These are phyloP conservation scores for Ascochyta lentis DNA, from an alignment of 2,329 filamentous ascomycete genomes.

Conservation along the genomic window DNA sequence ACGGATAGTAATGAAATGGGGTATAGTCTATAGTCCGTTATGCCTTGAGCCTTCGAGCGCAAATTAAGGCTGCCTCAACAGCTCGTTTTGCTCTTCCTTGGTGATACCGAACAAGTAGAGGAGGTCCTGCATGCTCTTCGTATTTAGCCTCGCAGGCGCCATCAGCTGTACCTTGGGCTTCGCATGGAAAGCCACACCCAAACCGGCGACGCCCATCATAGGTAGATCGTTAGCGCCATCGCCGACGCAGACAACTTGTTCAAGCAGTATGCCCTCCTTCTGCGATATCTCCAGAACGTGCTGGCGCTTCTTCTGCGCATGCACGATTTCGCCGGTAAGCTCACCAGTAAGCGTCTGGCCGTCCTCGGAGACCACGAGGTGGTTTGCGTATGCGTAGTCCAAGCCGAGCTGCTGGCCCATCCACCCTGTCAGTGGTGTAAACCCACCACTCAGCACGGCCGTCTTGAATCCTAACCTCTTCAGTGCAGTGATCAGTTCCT, in stretches of 20 bases:
- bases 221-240: conserved; percentile 84
- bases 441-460: conserved; percentile 90
- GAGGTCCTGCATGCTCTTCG: conserved; percentile 72
- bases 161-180: conserved; percentile 83
- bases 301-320: conserved; percentile 76
- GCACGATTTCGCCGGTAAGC: conserved; percentile 74
- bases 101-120: conserved; percentile 77
- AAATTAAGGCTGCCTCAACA: conserved; percentile 46
- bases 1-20: conserved; percentile 5
- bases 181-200: conserved; percentile 84
- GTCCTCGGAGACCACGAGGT: conserved; percentile 69
- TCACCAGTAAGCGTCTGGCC: conserved; percentile 70
- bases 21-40: conserved; percentile 6
- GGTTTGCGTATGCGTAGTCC: conserved; percentile 88
- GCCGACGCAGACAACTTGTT: conserved; percentile 75
- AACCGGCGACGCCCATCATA: conserved; percentile 77
- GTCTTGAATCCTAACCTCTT: conserved; percentile 83
- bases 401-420: conserved; percentile 80
- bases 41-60: too few relatives aligned
- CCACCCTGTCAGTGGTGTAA: conserved; percentile 87
- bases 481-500: conserved; percentile 74
- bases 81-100: conserved; percentile 64
- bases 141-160: conserved; percentile 75
- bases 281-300: conserved; percentile 73
- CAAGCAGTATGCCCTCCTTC: conserved; percentile 69